Conservation (phyloP, 2,329 filamentous ascomycete species). For the Aureobasidium namibiae region DNA sequence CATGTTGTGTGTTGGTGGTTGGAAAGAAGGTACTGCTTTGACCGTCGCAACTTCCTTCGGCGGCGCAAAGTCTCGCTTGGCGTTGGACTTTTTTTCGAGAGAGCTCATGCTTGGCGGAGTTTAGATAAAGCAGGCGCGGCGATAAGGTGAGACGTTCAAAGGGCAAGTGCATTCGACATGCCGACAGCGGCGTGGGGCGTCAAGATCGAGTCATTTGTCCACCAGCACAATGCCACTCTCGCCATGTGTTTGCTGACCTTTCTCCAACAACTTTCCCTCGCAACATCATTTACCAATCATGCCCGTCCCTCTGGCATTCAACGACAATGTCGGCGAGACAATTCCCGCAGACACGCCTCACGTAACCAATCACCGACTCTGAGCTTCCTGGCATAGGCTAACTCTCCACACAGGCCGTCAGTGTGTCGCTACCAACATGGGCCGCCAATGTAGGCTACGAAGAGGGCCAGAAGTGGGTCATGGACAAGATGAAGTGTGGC, state of each 20-base stretch:
- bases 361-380: slow-evolving; percentile 40
- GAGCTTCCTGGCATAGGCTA: slow-evolving; percentile 7
- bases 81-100: slow-evolving; percentile 3
- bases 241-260: background rate
- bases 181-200: background rate
- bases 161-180: background rate
- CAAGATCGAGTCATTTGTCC: background rate
- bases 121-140: background rate
- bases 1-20: slow-evolving; percentile 15
- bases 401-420: slow-evolving; percentile 62
- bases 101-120: background rate
- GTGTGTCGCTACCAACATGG: slow-evolving; percentile 94
- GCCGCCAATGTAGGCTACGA: slow-evolving; percentile 85
- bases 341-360: slow-evolving; percentile 73
- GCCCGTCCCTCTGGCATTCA: slow-evolving; percentile 21
- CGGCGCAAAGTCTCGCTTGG: background rate
- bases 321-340: slow-evolving; percentile 50
- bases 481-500: slow-evolving; percentile 75
- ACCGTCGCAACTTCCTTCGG: background rate
- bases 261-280: slow-evolving; percentile 20
- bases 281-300: background rate
- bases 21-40: background rate
- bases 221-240: background rate
- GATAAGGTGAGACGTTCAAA: no score
- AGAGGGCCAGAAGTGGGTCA: slow-evolving; percentile 81